Percentiles rank a stretch among this genome's conserved stretches.
Evolutionary conservation across 495 filamentous ascomycete species (phyloP).

Genomic region (Penicillium manginii): DNA sequence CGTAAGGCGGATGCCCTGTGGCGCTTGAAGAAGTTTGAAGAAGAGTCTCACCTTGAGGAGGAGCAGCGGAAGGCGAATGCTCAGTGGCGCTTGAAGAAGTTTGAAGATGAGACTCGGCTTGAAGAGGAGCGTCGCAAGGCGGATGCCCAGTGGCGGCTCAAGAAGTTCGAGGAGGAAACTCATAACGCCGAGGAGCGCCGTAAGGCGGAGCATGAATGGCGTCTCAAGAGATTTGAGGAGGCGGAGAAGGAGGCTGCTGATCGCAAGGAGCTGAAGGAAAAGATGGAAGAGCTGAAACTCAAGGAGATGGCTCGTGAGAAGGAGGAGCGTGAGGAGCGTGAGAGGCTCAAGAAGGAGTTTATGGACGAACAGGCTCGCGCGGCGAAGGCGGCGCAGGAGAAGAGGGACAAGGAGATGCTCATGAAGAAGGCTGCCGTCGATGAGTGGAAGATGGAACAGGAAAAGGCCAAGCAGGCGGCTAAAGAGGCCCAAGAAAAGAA

Average conservation of each 20-base stretch:
- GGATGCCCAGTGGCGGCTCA: slow-evolving; percentile 33
- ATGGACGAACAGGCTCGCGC: slow-evolving; percentile 40
- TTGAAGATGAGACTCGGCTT: slow-evolving; percentile 17
- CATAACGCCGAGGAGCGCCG: slow-evolving; percentile 33
- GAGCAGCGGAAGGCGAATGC: slow-evolving; percentile 36
- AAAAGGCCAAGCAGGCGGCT: neutral
- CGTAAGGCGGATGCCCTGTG: slow-evolving; percentile 15
- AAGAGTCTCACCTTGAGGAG: slow-evolving; percentile 20
- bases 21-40: slow-evolving; percentile 31
- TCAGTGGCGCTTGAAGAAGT: slow-evolving; percentile 30
- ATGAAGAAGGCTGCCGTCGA: slow-evolving; percentile 57
- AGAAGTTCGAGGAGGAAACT: slow-evolving; percentile 25
- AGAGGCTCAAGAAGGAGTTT: slow-evolving; percentile 43
- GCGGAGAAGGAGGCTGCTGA: slow-evolving; percentile 36
- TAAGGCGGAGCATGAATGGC: slow-evolving; percentile 31
- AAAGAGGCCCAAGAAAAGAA: slow-evolving; percentile 29
- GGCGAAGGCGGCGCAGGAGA: slow-evolving; percentile 39
- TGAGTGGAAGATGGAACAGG: slow-evolving; percentile 62
- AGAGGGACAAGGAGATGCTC: slow-evolving; percentile 49
- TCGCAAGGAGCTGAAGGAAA: slow-evolving; percentile 29
- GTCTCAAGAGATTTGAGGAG: slow-evolving; percentile 37
- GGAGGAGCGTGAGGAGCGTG: slow-evolving; percentile 48
- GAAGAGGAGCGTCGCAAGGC: slow-evolving; percentile 38
- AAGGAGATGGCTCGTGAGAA: slow-evolving; percentile 43
- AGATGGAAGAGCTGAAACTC: slow-evolving; percentile 24